A percentile compares a stretch with the other conserved stretches of the same genome.
These are phyloP conservation scores for Chrysanthemum lavandulifolium DNA, from an alignment of 129 eudicot species.

Conservation along the genomic window DNA sequence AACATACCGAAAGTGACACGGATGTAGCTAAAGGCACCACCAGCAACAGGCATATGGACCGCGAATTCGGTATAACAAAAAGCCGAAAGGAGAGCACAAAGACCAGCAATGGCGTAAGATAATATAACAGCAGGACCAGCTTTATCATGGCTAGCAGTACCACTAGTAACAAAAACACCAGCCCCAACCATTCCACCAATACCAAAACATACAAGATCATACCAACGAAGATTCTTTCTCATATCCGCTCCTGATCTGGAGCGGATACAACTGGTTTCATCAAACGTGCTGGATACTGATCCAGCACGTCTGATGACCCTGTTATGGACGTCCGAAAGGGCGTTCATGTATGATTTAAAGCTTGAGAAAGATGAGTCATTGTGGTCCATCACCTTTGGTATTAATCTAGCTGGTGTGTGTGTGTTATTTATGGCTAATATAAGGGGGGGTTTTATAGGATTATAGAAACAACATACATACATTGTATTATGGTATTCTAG, in stretches of 20 bases:
- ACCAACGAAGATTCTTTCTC: constrained; percentile 64
- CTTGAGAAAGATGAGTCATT: constrained; percentile 66
- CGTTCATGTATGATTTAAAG: constrained; percentile 57
- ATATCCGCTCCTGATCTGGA: constrained; percentile 60
- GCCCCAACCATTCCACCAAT: constrained; percentile 99
- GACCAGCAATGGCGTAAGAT: constrained; percentile 95
- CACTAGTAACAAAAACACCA: constrained; percentile 91
- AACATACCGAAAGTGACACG: constrained; percentile 81
- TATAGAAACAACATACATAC: constrained; percentile 20
- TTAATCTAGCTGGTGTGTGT: too few species aligned
- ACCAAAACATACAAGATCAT: constrained; percentile 82
- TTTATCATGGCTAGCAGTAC: constrained; percentile 49
- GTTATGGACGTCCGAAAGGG: constrained; percentile 59
- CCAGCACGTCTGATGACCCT: constrained; percentile 64
- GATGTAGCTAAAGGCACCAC: constrained; percentile 97
- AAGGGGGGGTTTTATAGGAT: constrained; percentile 25
- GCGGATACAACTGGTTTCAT: constrained; percentile 59
- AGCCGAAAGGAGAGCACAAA: constrained; percentile 89
- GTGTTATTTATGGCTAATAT: neutral
- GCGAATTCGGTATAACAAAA: constrained; percentile 98
- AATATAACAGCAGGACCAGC: constrained; percentile 87
- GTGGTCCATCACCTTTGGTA: constrained; percentile 37
- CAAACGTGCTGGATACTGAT: constrained; percentile 58
- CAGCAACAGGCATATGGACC: constrained; percentile 97
- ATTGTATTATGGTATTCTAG: constrained; percentile 3